Base-by-base conservation (phyloP, 2,329 filamentous ascomycete genomes). In the Elsinoe arachidis region DNA sequence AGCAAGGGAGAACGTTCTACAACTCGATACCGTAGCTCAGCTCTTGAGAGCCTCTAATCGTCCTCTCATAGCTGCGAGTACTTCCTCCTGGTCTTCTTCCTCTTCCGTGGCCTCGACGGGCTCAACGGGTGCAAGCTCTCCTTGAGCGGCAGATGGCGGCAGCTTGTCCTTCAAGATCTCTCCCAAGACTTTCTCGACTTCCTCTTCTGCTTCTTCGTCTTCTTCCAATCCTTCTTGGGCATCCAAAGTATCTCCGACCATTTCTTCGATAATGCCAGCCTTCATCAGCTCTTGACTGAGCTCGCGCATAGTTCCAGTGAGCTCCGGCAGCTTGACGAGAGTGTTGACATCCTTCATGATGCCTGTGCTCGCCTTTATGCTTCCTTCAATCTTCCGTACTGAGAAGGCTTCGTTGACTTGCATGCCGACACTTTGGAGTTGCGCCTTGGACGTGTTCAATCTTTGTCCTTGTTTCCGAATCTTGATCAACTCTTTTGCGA, bases 301-400 rank as follows among this genome's bases (percentile, higher is more conserved):
- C 71, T 95, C 89, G 61, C 84, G 80, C 92, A 97, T 97, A 7
- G 91, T 96, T 12, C 82, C 84, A 17, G 86, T 89, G 61, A 97
- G 77, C 74, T 96, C 88, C 10, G 93, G 93, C 64, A 99, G 73
- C 26, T 86, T 80, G 52, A 96, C 84, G 23, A 97, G 78, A 14
- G 80, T 81, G 72, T 97, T 97, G 59, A 99, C 90, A 70, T 97
- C 90, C 74, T 91, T 92, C 93, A 99, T 97, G 64, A 99, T 91
- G 44, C 88, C 87, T 7, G 92, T 91, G 65, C 85, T 89, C 41
- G 87, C 86, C 63, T 83, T 82, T 68, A 99, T 90, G 67, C 86
- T 90, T 46, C 91, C 92, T 74, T 97, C 91, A 62, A 99, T 97
- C 78, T 95, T 95, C 64, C 90, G 85, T 66, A 97, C 86, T 1